Evolutionary conservation across 2,329 filamentous ascomycete genomes (phyloP).

Genomic region (Apiospora arundinis): DNA sequence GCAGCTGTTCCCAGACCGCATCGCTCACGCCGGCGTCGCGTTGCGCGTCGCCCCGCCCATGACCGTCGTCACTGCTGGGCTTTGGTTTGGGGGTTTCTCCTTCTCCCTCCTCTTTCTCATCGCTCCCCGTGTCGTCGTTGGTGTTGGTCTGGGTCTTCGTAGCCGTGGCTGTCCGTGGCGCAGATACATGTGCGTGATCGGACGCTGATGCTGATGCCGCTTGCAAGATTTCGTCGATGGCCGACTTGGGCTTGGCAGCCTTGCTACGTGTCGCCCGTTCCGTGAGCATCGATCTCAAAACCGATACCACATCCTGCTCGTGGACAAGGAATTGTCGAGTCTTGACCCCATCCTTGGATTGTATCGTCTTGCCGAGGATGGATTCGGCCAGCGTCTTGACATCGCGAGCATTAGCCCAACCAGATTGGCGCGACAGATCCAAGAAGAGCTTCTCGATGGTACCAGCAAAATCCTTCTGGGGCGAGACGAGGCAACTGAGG

Average conservation of each 20-base stretch:
- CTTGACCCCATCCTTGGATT: conserved; percentile 27
- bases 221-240: background rate
- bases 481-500: background rate
- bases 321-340: conserved; percentile 23
- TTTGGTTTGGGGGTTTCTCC: conserved; percentile 21
- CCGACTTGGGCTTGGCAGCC: background rate
- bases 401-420: conserved; percentile 71
- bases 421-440: conserved; percentile 47
- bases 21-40: conserved; percentile 67
- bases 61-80: background rate
- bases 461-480: conserved; percentile 32
- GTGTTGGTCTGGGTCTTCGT: background rate
- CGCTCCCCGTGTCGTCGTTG: background rate
- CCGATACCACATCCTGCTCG: conserved; percentile 19
- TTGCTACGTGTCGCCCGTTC: conserved; percentile 21
- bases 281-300: conserved; percentile 24
- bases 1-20: conserved; percentile 65
- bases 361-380: conserved; percentile 53
- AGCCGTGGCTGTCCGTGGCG: background rate
- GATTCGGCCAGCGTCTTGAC: conserved; percentile 59
- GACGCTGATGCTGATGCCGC: background rate
- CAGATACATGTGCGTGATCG: background rate
- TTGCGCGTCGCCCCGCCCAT: conserved; percentile 20
- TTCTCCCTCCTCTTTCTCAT: conserved; percentile 26
- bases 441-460: conserved; percentile 44